phyloP scores from a whole-genome alignment of 2,329 filamentous ascomycete species.

The Stemphylium beticola region DNA sequence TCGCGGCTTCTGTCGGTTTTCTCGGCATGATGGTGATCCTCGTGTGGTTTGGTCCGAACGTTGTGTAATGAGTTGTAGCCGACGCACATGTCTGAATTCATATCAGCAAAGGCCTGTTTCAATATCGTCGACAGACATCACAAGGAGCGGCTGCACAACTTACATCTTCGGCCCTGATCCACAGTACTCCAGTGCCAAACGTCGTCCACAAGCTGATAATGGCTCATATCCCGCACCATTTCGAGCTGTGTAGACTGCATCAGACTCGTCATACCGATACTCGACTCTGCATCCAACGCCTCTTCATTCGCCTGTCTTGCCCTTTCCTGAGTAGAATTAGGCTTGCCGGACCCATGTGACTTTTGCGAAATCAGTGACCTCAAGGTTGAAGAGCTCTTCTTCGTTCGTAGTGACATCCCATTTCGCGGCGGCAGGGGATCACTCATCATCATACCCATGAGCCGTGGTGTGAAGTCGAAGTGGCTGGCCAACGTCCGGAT shows the following conservation, averaged over 20 bases:
- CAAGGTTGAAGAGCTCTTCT: slow-evolving; percentile 43
- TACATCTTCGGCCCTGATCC: slow-evolving; percentile 71
- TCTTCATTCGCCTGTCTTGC: slow-evolving; percentile 19
- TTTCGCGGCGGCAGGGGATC: slow-evolving; percentile 53
- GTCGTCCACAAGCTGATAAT: slow-evolving; percentile 68
- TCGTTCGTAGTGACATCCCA: slow-evolving; percentile 19
- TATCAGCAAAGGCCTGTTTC: slow-evolving; percentile 8
- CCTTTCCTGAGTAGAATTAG: slow-evolving; percentile 20
- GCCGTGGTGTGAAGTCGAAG: slow-evolving; percentile 72
- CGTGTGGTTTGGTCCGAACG: slow-evolving; percentile 35
- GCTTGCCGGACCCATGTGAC: slow-evolving; percentile 32
- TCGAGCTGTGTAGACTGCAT: slow-evolving; percentile 47
- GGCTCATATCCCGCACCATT: slow-evolving; percentile 51
- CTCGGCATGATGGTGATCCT: slow-evolving; percentile 31
- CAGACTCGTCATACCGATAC: slow-evolving; percentile 43
- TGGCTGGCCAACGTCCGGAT: slow-evolving; percentile 63
- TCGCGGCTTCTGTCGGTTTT: slow-evolving; percentile 43
- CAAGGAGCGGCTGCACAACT: slow-evolving; percentile 21
- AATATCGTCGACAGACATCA: background rate
- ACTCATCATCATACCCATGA: slow-evolving; percentile 68
- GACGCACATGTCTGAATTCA: slow-evolving; percentile 65
- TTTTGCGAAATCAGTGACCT: slow-evolving; percentile 37
- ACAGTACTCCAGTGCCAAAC: slow-evolving; percentile 80
- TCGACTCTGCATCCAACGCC: slow-evolving; percentile 41
- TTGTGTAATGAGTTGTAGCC: slow-evolving; percentile 71